Evolutionary conservation across 352 stramenopile genomes (phyloP), one percentile per base, ranked within the genome.

Genomic region (Pythium vanterpoolii): DNA sequence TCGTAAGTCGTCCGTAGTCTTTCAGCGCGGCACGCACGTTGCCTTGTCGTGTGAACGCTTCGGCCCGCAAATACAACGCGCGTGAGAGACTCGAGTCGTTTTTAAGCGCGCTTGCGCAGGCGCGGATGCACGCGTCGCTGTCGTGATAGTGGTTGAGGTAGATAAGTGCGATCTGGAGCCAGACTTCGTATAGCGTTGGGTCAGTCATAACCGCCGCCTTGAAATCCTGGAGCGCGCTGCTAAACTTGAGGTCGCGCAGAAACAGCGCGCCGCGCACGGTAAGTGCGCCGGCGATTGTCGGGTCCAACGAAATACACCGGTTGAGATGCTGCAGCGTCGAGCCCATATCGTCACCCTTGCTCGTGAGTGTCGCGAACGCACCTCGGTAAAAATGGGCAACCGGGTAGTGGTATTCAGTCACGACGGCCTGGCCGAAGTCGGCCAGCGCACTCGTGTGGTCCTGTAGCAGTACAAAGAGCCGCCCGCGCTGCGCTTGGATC

Each of bases 141-240:
- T 93, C 83, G 45, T 90, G 83, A 50, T 89, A 93, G 53, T 93
- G 80, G 44, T 87, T 89, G 5, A 93, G 60, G 52, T 87, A 90
- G 36, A 93, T 78, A 30, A 93, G 65, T 13, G 79, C 83, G 47
- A 93, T 93, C 64, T 93, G 78, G 38, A 93, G 58, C 83, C 83
- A 93, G 19, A 89, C 74, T 33, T 87, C 78, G 33, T 85, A 85
- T 24, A 93, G 56, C 36, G 83, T 93, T 23, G 83, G 83, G 40
- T 93, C 80, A 0, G 82, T 83, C 16, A 77, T 60, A 4, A 89
- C 83, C 7, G 83, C 80, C 6, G 80, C 83, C 58, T 93, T 90
- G 56, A 90, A 93, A 50, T 93, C 80, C 48, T 93, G 80, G 27
- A 93, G 61, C 26, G 83, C 83, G 21, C 72, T 90, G 49, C 79